Evolutionary conservation across 1,139 yeast species (phyloP).

Genomic region (Kurtzmaniella natalensis): DNA sequence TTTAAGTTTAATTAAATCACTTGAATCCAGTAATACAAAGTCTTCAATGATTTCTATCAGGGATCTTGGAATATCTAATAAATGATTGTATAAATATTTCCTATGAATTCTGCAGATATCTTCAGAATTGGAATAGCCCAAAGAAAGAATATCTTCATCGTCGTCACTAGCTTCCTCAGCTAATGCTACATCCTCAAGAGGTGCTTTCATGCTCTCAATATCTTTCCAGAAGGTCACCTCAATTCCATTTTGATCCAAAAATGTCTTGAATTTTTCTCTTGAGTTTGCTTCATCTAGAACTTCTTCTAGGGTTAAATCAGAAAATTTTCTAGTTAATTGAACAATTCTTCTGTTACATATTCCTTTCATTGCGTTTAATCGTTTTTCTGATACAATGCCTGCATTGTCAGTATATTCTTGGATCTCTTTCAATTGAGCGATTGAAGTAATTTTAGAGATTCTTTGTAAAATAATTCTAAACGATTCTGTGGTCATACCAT

Average conservation of each 20-base stretch:
- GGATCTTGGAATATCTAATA: conserved; percentile 22
- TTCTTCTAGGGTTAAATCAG: background rate
- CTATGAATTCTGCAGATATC: conserved; percentile 47
- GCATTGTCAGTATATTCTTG: conserved; percentile 8
- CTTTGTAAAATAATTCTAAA: conserved; percentile 41
- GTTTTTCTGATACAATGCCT: conserved; percentile 8
- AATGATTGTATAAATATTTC: conserved; percentile 30
- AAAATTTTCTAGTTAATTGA: conserved; percentile 2
- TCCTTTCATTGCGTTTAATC: conserved; percentile 10
- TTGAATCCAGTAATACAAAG: conserved; percentile 14
- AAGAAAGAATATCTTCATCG: conserved; percentile 21
- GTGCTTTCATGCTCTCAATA: conserved; percentile 67
- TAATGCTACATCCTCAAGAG: conserved; percentile 49
- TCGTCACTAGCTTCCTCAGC: conserved; percentile 20
- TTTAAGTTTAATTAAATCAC: conserved; percentile 9
- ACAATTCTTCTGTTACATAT: conserved; percentile 1
- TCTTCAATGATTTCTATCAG: conserved; percentile 24
- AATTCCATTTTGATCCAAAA: conserved; percentile 44
- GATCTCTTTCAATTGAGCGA: conserved; percentile 11
- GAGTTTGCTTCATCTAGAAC: conserved; percentile 8
- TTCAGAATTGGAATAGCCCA: conserved; percentile 39
- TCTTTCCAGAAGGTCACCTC: conserved; percentile 61
- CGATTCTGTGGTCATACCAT: conserved; percentile 26
- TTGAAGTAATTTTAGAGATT: background rate
- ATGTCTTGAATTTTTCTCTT: conserved; percentile 41